These are phyloP conservation scores for Haplosporangium sp. DNA, from an alignment of 371 early-diverging fungal species.

Conservation along the genomic window DNA sequence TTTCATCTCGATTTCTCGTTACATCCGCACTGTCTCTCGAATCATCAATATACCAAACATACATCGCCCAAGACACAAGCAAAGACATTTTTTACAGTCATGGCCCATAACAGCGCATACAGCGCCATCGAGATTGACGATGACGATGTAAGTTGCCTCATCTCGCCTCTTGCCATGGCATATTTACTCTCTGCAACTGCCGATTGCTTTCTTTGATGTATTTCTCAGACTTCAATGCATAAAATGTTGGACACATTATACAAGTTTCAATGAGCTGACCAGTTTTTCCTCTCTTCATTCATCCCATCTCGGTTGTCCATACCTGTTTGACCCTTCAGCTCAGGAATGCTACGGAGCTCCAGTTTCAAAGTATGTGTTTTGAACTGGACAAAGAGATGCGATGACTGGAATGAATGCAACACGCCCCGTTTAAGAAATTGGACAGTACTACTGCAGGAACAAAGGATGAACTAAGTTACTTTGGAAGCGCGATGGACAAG, in stretches of 20 bases:
- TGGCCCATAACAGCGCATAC: slow-evolving; percentile 36
- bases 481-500: no score
- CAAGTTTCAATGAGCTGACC: neutral
- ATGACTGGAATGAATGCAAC: no score
- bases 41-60: slow-evolving; percentile 1
- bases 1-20: no score
- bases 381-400: neutral
- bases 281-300: neutral
- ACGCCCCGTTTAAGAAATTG: neutral
- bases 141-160: slow-evolving; percentile 23
- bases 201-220: neutral
- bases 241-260: no score
- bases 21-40: no score
- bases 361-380: slow-evolving; percentile 45
- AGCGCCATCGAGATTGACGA: slow-evolving; percentile 54
- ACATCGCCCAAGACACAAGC: neutral
- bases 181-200: neutral
- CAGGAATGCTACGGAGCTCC: slow-evolving; percentile 42
- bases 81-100: neutral
- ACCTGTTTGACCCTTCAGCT: neutral
- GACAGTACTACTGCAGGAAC: slow-evolving; percentile 5
- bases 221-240: neutral
- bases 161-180: neutral
- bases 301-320: neutral
- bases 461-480: no score